Percentiles rank a stretch among this genome's conserved stretches.
These are phyloP conservation scores for Fusarium sp. DNA, from an alignment of 2,329 filamentous ascomycete species.

Conservation along the genomic window DNA sequence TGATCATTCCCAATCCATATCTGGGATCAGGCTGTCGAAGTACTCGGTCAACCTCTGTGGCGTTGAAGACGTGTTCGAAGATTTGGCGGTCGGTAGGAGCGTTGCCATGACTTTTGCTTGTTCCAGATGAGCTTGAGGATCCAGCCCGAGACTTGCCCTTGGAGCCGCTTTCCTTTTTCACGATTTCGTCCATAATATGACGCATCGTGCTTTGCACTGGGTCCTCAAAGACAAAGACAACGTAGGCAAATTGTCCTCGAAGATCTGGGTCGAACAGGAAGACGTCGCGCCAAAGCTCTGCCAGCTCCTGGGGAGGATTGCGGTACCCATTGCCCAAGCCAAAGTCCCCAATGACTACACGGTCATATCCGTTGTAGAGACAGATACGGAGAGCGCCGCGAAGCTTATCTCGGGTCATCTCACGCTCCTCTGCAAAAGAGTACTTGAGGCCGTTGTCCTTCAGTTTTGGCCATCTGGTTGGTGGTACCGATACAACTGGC, in stretches of 20 bases:
- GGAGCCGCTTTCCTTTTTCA: constrained; percentile 59
- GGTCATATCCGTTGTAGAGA: constrained; percentile 66
- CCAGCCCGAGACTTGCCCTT: constrained; percentile 51
- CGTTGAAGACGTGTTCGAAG: constrained; percentile 64
- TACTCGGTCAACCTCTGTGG: constrained; percentile 61
- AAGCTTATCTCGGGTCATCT: constrained; percentile 79
- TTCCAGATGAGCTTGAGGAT: constrained; percentile 45
- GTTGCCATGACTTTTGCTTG: constrained; percentile 46
- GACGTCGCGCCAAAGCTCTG: constrained; percentile 73
- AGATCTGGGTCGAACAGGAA: constrained; percentile 72
- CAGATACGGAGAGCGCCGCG: constrained; percentile 77
- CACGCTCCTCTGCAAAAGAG: constrained; percentile 76
- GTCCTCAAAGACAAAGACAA: constrained; percentile 74
- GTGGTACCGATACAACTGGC: constrained; percentile 79
- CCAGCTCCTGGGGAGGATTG: constrained; percentile 73
- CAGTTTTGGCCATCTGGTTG: constrained; percentile 78
- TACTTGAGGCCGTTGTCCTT: constrained; percentile 74
- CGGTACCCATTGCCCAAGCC: constrained; percentile 71
- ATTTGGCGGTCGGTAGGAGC: constrained; percentile 61
- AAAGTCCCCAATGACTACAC: constrained; percentile 72
- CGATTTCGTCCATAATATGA: constrained; percentile 65
- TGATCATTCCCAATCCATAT: constrained; percentile 65
- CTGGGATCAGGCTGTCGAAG: constrained; percentile 64
- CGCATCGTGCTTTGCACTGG: constrained; percentile 63
- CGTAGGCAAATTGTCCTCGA: constrained; percentile 68